Percentiles rank a stretch among this genome's conserved stretches.
Conservation (phyloP, 2,329 filamentous ascomycete genomes). For the Phyllosticta citrichinensis region DNA sequence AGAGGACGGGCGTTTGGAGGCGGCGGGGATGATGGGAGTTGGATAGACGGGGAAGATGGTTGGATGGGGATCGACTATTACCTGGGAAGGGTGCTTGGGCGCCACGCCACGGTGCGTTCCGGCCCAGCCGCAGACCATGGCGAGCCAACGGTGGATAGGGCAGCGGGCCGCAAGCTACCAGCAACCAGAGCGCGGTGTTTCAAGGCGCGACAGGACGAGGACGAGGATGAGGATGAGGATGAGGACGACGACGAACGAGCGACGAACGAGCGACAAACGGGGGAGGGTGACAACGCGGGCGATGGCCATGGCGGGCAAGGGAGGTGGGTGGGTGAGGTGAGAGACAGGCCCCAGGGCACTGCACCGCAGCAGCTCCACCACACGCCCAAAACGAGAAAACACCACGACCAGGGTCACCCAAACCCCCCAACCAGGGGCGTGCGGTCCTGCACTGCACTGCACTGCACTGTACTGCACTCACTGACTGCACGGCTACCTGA, state of each 20-base stretch:
- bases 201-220: not conserved
- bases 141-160: not conserved
- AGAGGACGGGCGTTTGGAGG: not conserved
- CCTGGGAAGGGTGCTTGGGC: not conserved
- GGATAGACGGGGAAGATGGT: not conserved
- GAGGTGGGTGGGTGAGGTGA: no score
- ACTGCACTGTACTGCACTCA: no score
- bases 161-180: not conserved
- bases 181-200: not conserved
- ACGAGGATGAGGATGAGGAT: not conserved
- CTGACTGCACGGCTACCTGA: constrained; percentile 10
- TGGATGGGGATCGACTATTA: not conserved
- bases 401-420: no score
- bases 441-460: constrained; percentile 3
- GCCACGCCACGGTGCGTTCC: not conserved
- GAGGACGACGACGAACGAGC: no score
- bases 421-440: not conserved
- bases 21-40: not conserved
- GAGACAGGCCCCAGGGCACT: no score
- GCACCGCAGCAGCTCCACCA: no score
- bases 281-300: no score
- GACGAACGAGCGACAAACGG: not conserved
- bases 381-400: no score
- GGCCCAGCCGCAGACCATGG: not conserved
- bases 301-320: no score